These are phyloP conservation scores for Lophiotrema nucula DNA, from an alignment of 495 filamentous ascomycete genomes.

Conservation along the genomic window DNA sequence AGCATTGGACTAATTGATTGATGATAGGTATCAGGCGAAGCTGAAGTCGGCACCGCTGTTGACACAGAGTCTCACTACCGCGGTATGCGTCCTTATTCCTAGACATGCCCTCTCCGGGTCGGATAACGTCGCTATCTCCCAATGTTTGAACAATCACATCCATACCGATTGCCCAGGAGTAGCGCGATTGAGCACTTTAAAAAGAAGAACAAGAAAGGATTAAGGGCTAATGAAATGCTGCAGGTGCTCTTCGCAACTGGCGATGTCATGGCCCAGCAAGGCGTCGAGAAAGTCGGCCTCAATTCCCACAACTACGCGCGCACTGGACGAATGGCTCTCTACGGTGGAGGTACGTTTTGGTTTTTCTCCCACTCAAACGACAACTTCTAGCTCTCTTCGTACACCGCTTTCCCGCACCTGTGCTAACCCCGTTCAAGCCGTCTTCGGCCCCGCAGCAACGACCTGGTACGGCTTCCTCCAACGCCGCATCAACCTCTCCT, in stretches of 20 bases:
- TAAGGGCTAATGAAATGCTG: too few species aligned
- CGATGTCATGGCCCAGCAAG: constrained; percentile 89
- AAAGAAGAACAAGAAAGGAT: too few species aligned
- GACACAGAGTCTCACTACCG: constrained; percentile 84
- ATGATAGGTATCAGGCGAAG: constrained; percentile 86
- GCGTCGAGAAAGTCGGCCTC: constrained; percentile 76
- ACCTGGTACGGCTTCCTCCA: constrained; percentile 84
- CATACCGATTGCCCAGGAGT: too few species aligned
- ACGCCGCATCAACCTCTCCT: constrained; percentile 61
- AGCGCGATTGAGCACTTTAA: too few species aligned
- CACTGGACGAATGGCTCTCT: constrained; percentile 86
- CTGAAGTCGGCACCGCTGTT: constrained; percentile 79
- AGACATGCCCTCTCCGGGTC: too few species aligned
- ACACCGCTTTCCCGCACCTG: background rate
- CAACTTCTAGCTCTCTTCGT: background rate
- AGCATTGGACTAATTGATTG: background rate
- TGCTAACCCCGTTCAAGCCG: constrained; percentile 41
- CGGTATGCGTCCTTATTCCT: constrained; percentile 46
- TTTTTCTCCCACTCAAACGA: background rate
- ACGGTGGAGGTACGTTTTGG: constrained; percentile 72
- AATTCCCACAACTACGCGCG: constrained; percentile 77
- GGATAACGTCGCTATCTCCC: too few species aligned
- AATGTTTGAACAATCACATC: too few species aligned
- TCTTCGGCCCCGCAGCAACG: constrained; percentile 91
- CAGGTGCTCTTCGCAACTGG: constrained; percentile 87